A percentile compares a stretch with the other conserved stretches of the same genome.
Conservation (phyloP, 345 rosid genomes). For the Eucalyptus rudis region DNA sequence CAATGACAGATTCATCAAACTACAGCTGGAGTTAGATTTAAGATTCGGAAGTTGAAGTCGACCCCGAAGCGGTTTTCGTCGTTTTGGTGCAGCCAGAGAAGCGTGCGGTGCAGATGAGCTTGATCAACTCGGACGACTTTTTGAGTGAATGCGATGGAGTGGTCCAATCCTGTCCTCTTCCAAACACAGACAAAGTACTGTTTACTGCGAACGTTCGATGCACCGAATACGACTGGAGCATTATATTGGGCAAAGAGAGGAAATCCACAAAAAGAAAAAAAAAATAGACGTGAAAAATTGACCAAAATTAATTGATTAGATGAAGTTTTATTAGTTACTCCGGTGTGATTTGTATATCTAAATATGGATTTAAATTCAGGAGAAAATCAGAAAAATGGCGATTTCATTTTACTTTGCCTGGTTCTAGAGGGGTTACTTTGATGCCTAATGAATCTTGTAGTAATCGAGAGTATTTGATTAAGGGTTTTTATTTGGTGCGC, state of each 20-base stretch:
- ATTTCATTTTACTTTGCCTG: background rate
- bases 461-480: background rate
- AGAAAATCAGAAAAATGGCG: rapidly evolving
- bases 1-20: background rate
- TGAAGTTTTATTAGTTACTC: background rate
- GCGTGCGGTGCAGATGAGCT: background rate
- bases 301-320: background rate
- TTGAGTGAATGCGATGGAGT: background rate
- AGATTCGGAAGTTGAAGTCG: background rate
- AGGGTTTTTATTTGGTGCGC: background rate
- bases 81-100: background rate
- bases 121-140: background rate
- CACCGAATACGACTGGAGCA: background rate
- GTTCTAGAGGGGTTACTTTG: too few species aligned
- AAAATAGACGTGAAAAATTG: background rate
- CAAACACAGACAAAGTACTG: background rate
- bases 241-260: background rate
- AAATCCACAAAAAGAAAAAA: background rate
- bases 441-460: background rate
- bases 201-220: background rate
- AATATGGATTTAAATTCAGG: background rate
- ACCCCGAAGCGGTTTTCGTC: background rate
- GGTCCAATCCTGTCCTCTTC: background rate
- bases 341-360: background rate
- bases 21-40: background rate